Base-by-base conservation (phyloP, 2,329 filamentous ascomycete genomes). In the Hymenoscyphus occultus region DNA sequence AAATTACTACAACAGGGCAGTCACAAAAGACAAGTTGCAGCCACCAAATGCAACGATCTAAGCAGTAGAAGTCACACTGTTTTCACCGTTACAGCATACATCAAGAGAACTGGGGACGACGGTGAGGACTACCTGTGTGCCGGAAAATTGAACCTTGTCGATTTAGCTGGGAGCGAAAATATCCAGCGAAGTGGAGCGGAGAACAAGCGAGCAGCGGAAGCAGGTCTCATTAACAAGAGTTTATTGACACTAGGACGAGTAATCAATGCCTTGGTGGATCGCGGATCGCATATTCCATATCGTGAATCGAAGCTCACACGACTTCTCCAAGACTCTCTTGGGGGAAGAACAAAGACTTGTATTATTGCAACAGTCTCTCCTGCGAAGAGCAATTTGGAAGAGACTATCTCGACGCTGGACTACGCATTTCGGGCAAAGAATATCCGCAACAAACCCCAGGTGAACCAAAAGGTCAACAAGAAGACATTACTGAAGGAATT, bases 391-490 rank as follows among this genome's bases (percentile, higher is more conserved):
- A 99, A 98, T 72, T 82, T 99, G 1, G 95, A 99, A 74, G 95
- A 99, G 78, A 99, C 96, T 0, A 98, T 99, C 66, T 98, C 95
- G 0, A 99, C 96, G 0, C 84, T 99, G 1, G 95, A 99, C 76
- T 99, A 99, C 75, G 96, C 95, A 12, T 98, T 98, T 79, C 87
- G 95, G 58, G 95, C 95, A 16, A 99, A 99, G 81, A 98, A 99
- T 71, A 99, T 99, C 73, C 90, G 92, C 60, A 99, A 99, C 78
- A 97, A 97, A 78, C 96, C 95, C 0, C 95, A 99, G 74, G 84
- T 96, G 72, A 99, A 98, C 77, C 91, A 92, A 59, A 86, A 92
- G 74, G 87, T 98, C 69, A 93, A 92, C 69, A 99, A 98, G 78
- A 96, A 95, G 79, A 97, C 92, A 2, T 78, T 99, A 13, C 83